phyloP scores from a whole-genome alignment of 257 asterid species.

The Ligustrum vulgare region DNA sequence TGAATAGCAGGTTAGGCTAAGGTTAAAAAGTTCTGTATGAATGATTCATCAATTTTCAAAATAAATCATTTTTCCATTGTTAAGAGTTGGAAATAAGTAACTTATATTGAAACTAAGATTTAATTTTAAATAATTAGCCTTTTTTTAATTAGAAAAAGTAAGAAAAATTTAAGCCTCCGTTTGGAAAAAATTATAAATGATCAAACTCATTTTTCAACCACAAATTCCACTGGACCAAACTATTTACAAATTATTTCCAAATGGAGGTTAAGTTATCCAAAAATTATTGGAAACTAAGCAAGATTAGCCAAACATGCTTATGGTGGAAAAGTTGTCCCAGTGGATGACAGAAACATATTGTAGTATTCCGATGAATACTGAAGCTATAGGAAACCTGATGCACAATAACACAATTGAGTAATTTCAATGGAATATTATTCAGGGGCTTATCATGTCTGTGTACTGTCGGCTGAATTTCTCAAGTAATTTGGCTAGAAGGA shows the following conservation, averaged over 20 bases:
- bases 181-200: no score
- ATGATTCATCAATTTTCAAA: neutral
- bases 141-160: no score
- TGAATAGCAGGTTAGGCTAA: neutral
- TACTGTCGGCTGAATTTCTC: neutral
- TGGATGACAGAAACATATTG: neutral
- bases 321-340: neutral
- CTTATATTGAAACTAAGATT: neutral
- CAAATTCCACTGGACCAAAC: no score
- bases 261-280: no score
- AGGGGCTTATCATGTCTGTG: neutral
- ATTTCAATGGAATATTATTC: neutral
- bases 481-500: neutral
- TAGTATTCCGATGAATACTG: neutral
- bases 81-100: neutral
- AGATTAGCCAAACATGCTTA: neutral
- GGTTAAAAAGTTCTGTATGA: neutral
- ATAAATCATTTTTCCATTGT: neutral
- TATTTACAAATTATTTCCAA: no score
- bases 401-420: neutral
- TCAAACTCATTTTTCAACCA: no score
- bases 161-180: no score
- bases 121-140: neutral
- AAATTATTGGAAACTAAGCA: neutral
- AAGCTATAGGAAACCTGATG: neutral